A percentile compares a stretch with the other conserved stretches of the same genome.
phyloP scores from a whole-genome alignment of 345 rosid genomes.

The Cardamine occulta region DNA sequence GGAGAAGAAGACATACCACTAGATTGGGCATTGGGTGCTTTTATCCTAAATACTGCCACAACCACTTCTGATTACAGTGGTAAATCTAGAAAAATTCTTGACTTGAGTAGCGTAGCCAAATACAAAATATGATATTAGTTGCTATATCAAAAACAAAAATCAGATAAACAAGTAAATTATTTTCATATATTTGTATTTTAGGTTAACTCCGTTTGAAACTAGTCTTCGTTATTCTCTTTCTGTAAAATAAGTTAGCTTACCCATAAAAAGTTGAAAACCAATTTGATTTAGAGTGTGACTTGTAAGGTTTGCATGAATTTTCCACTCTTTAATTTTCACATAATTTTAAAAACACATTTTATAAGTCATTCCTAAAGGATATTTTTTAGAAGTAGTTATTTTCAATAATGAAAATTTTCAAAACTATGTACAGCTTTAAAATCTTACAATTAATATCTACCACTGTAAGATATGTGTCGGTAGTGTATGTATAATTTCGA shows the following conservation, averaged over 20 bases:
- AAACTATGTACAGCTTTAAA: no score
- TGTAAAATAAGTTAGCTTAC: not conserved
- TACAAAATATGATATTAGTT: conserved; percentile 8
- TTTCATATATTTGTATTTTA: not conserved
- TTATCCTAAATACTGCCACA: no score
- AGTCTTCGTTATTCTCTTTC: not conserved
- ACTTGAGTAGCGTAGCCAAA: conserved; percentile 4
- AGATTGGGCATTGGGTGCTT: no score
- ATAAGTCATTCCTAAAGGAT: not conserved
- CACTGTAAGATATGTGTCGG: no score
- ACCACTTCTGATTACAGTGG: not conserved
- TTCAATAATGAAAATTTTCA: not conserved
- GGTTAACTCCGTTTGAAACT: not conserved
- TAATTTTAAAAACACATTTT: no score
- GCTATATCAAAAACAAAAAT: not conserved
- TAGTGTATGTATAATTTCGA: no score
- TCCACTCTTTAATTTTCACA: not conserved
- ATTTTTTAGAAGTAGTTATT: not conserved
- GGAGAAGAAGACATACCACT: no score
- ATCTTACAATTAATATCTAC: no score
- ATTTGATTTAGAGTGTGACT: not conserved
- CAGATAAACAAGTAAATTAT: conserved; percentile 7
- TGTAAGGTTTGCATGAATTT: not conserved
- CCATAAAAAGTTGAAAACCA: not conserved
- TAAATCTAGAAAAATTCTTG: conserved; percentile 43